Conservation (phyloP, 2,329 filamentous ascomycete genomes). For the Gremmenia infestans region DNA sequence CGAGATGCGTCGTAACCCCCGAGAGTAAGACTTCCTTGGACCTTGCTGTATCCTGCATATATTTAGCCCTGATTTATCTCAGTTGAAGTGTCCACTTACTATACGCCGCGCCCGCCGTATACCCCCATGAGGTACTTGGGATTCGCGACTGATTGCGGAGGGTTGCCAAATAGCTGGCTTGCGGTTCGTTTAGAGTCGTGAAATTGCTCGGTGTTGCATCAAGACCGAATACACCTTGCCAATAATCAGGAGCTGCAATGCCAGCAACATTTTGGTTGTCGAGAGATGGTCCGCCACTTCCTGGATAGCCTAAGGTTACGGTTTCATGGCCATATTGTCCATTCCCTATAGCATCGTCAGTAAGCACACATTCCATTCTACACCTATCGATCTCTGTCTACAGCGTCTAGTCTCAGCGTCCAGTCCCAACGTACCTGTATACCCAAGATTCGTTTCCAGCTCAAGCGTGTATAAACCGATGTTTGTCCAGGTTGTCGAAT, state of each 20-base stretch:
- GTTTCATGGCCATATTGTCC: slow-evolving; percentile 20
- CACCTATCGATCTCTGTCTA: neutral
- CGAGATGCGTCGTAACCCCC: neutral
- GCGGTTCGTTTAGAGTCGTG: slow-evolving; percentile 30
- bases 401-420: neutral
- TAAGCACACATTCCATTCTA: neutral
- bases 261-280: slow-evolving; percentile 15
- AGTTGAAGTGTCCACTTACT: slow-evolving; percentile 10
- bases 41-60: neutral
- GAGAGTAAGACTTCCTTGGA: neutral
- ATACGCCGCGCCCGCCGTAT: slow-evolving; percentile 37
- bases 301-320: slow-evolving; percentile 11
- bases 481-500: neutral
- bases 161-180: slow-evolving; percentile 33
- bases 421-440: neutral
- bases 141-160: slow-evolving; percentile 33
- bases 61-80: no score
- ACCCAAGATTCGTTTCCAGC: neutral
- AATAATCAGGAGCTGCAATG: slow-evolving; percentile 14
- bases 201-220: slow-evolving; percentile 35
- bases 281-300: slow-evolving; percentile 20
- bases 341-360: slow-evolving; percentile 1
- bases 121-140: slow-evolving; percentile 37
- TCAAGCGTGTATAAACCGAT: neutral
- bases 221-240: slow-evolving; percentile 36